phyloP scores from a whole-genome alignment of 176 grass and related monocot genomes.

The Guadua angustifolia region DNA sequence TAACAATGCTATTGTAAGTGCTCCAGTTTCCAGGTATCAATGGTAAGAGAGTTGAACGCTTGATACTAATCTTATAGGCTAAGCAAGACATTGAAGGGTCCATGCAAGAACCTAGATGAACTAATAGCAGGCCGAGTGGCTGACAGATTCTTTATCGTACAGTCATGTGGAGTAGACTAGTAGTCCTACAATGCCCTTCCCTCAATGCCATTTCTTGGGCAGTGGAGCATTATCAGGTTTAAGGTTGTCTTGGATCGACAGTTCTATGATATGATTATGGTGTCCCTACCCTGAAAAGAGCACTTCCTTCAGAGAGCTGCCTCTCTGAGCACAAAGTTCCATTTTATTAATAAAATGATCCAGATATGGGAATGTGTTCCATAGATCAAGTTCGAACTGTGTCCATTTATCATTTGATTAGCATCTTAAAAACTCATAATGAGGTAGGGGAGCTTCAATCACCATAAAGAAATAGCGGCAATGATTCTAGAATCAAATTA shows the following conservation, averaged over 20 bases:
- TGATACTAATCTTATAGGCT: neutral
- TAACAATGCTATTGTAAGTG: neutral
- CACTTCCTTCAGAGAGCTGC: neutral
- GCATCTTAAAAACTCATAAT: neutral
- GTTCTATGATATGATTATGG: conserved; percentile 7
- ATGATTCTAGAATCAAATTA: conserved; percentile 11
- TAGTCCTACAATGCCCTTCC: neutral
- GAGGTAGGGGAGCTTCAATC: neutral
- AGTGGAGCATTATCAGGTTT: neutral
- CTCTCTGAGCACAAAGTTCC: neutral
- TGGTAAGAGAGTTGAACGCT: neutral
- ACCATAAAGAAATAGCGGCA: neutral
- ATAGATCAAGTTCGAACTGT: neutral
- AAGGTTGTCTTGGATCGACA: too few relatives aligned
- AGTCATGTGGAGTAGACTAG: neutral
- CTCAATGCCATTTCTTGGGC: neutral
- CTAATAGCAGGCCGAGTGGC: too few relatives aligned
- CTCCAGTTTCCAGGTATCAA: neutral
- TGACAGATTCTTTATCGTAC: neutral
- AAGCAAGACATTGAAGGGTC: neutral
- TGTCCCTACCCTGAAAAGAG: neutral
- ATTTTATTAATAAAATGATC: neutral
- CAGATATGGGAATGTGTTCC: neutral
- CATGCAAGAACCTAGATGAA: neutral
- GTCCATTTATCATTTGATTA: neutral